A percentile compares a stretch with the other conserved stretches of the same genome.
phyloP scores from a whole-genome alignment of 2,329 filamentous ascomycete species.

The Zymoseptoria crescenta region DNA sequence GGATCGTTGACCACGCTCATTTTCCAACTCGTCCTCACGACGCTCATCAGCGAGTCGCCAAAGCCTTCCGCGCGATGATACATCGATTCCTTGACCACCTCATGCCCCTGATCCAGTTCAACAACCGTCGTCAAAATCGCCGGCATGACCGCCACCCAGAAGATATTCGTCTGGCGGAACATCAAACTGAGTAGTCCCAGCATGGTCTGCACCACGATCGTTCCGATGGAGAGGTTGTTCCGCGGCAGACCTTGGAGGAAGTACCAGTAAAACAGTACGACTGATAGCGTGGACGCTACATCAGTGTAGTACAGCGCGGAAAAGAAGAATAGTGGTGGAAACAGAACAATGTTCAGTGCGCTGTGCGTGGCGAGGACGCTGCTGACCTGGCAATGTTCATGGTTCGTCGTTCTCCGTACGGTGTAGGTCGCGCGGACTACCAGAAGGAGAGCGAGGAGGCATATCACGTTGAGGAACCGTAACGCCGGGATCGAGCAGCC shows the following conservation, averaged over 20 bases:
- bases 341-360: slow-evolving; percentile 72
- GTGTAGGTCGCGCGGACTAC: slow-evolving; percentile 20
- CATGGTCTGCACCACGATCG: slow-evolving; percentile 30
- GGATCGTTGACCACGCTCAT: slow-evolving; percentile 44
- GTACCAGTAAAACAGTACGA: slow-evolving; percentile 60
- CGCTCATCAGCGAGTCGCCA: slow-evolving; percentile 22
- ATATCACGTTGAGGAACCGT: slow-evolving; percentile 32
- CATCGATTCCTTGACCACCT: slow-evolving; percentile 33
- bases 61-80: slow-evolving; percentile 24
- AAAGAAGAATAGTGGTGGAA: slow-evolving; percentile 93
- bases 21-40: slow-evolving; percentile 31
- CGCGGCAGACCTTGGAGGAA: slow-evolving; percentile 32
- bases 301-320: slow-evolving; percentile 94
- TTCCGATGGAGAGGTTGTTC: slow-evolving; percentile 13
- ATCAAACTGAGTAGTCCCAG: slow-evolving; percentile 60
- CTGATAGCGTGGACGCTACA: slow-evolving; percentile 67
- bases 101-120: slow-evolving; percentile 47
- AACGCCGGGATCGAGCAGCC: slow-evolving; percentile 35
- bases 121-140: slow-evolving; percentile 43
- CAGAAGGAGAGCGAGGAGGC: slow-evolving; percentile 31
- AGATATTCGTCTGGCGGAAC: slow-evolving; percentile 93
- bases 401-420: slow-evolving; percentile 16
- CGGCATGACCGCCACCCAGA: slow-evolving; percentile 80
- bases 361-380: slow-evolving; percentile 38
- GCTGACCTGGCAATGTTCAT: slow-evolving; percentile 7